Percentiles rank a stretch among this genome's conserved stretches.
phyloP scores from a whole-genome alignment of 208 protist species.

The Leishmania braziliensis region DNA sequence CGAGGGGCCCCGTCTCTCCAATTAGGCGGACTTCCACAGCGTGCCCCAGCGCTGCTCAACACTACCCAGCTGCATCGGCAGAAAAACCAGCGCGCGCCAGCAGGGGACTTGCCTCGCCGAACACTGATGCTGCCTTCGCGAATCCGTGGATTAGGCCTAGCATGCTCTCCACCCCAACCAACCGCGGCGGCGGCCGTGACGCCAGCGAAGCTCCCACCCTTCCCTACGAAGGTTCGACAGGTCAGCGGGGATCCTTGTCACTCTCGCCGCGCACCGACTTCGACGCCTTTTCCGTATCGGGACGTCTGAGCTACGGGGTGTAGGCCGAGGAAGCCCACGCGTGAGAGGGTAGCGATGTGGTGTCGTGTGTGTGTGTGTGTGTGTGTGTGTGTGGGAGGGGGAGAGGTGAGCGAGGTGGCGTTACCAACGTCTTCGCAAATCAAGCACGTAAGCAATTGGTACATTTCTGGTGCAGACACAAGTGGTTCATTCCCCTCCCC shows the following conservation, averaged over 20 bases:
- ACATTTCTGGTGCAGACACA: neutral
- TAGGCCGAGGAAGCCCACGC: neutral
- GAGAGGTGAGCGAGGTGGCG: neutral
- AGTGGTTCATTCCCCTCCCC: neutral
- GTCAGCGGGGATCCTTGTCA: conserved; percentile 24
- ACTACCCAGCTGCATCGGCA: conserved; percentile 5
- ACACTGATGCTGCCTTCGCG: conserved; percentile 16
- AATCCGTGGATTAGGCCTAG: conserved; percentile 27
- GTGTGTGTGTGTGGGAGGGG: neutral
- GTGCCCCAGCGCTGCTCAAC: conserved; percentile 25
- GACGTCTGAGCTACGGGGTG: conserved; percentile 25
- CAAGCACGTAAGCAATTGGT: neutral
- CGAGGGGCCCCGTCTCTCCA: conserved; percentile 27
- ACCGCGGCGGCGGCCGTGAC: conserved; percentile 29
- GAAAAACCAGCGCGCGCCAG: conserved; percentile 17
- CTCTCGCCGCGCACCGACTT: conserved; percentile 33
- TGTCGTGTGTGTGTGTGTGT: neutral
- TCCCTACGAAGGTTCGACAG: conserved; percentile 34
- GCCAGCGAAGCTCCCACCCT: conserved; percentile 35
- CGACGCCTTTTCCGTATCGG: conserved; percentile 23
- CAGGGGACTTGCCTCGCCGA: neutral
- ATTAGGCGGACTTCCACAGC: conserved; percentile 35
- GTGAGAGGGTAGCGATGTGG: no score
- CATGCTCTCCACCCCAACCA: conserved; percentile 30
- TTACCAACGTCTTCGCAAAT: neutral